Conservation (phyloP, 352 stramenopile genomes). For the Pythium angustatum region DNA sequence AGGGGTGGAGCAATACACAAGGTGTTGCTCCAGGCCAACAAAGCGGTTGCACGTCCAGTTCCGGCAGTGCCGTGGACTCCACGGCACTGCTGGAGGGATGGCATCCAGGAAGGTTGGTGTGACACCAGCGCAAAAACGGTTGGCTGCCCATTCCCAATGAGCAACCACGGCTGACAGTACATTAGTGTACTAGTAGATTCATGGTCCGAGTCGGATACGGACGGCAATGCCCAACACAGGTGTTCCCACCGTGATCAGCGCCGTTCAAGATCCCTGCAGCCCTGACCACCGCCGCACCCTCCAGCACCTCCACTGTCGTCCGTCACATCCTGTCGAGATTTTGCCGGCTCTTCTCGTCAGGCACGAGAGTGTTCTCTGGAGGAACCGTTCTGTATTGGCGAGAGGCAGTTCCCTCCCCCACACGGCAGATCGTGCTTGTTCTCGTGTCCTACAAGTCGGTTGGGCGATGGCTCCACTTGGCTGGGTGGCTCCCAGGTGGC, state of each 20-base stretch:
- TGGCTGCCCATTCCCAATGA: no score
- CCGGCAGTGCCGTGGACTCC: no score
- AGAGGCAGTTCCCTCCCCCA: background rate
- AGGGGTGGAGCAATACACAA: no score
- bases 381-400: background rate
- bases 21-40: no score
- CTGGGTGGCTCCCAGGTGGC: constrained; percentile 8
- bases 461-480: background rate
- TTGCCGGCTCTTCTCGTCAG: background rate
- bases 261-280: background rate
- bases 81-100: no score
- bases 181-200: background rate
- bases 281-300: no score
- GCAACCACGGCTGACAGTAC: background rate
- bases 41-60: no score
- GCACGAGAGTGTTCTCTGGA: background rate
- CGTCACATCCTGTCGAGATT: constrained; percentile 1
- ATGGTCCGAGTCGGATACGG: no score
- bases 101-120: no score
- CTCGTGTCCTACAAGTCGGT: constrained; percentile 6
- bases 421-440: background rate
- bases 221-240: background rate
- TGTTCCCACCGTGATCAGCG: background rate
- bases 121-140: no score
- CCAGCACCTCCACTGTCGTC: background rate